Evolutionary conservation across 108 stramenopile species (phyloP).

Genomic region (Cylindrotheca closterium): DNA sequence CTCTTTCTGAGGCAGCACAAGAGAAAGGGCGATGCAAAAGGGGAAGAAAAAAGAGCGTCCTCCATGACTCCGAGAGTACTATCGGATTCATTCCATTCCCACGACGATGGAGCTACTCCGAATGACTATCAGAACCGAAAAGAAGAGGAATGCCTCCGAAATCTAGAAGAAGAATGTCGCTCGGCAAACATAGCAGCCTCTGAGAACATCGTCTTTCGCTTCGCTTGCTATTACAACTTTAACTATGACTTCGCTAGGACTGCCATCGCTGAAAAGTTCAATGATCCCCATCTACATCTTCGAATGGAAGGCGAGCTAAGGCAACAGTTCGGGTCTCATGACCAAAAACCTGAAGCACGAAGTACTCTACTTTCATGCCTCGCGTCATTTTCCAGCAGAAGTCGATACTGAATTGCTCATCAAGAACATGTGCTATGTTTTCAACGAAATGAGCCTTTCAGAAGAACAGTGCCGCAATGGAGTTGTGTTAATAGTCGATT

Average conservation of each 20-base stretch:
- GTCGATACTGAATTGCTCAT: slow-evolving; percentile 36
- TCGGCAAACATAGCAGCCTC: background rate
- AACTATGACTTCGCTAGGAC: background rate
- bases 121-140: background rate
- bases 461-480: slow-evolving; percentile 34
- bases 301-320: background rate
- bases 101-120: too few relatives aligned
- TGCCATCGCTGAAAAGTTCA: background rate
- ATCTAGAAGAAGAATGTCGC: background rate
- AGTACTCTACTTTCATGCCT: slow-evolving; percentile 51
- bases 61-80: too few relatives aligned
- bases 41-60: too few relatives aligned
- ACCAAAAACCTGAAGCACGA: slow-evolving; percentile 36
- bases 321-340: slow-evolving; percentile 36
- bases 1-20: too few relatives aligned
- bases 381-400: slow-evolving; percentile 40
- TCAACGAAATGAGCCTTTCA: slow-evolving; percentile 26
- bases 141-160: background rate
- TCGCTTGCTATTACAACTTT: background rate
- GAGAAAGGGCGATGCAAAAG: too few relatives aligned
- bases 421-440: slow-evolving; percentile 46
- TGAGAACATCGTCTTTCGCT: background rate
- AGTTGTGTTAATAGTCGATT: slow-evolving; percentile 56
- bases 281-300: background rate
- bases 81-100: too few relatives aligned